Base-by-base conservation (phyloP, 768 basidiomycete species). In the Macrolepiota dolichaula region DNA sequence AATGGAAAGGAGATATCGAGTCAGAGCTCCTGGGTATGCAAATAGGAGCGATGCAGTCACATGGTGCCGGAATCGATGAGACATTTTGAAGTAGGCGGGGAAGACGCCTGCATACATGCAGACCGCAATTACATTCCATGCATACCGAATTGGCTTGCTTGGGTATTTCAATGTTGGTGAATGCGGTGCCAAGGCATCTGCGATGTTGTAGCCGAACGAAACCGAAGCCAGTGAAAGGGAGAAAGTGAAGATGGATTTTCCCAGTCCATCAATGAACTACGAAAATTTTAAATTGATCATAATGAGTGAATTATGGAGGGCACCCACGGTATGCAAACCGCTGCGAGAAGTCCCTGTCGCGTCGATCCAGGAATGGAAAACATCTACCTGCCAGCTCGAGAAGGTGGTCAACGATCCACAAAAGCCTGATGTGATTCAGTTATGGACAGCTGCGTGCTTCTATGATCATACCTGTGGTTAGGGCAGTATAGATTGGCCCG, bases 361-460 rank as follows among this genome's bases (percentile, higher is more conserved):
- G 70, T 98, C 93, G 0, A 89, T 78, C 86, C 95, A 98, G 0
- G 94, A 90, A 56, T 81, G 73, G 68, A 96, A 98, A 0, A 94
- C 74, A 63, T 96, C 92, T 10, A 92, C 70, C 73, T 98, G 93
- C 97, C 97, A 98, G 38, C 88, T 84, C 15, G 96, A 97, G 77
- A 98, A 98, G 1, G 95, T 98, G 10, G 97, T 99, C 66, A 98
- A 74, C 1, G 94, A 96, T 2, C 96, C 97, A 69, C 97, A 98
- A 72, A 98, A 94, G 13, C 94, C 95, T 89, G 44, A n/a, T 12
- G 7, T 22, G 22, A 49, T 3, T 24, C 19, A 49, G 24, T 27
- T 24, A 24, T 10, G 12, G 47, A 3, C 10, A 49, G 47, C 38
- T 12, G 11, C 10, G n/a, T 22, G 32, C 19, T 6, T 22, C 22